Evolutionary conservation across 768 basidiomycete genomes (phyloP), one percentile per base, ranked within the genome.

Genomic region (Lentinula guzmanii): DNA sequence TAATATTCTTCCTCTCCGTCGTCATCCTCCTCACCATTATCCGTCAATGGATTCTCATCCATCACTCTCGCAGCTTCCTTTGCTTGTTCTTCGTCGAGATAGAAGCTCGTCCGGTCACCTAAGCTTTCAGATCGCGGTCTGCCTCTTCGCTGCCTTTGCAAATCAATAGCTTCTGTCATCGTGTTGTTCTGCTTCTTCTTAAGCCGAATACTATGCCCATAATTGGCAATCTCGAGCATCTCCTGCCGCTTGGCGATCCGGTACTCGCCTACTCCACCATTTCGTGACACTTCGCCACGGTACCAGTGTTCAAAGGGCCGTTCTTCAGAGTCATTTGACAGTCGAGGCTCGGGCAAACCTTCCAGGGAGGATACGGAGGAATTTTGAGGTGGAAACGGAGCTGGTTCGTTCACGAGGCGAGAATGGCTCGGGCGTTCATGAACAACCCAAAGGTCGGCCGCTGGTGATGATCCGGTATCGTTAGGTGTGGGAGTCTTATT

Each of bases 241-340:
- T 94, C 91, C 71, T 86, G 79, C 61, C 86, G 80, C 66, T 81
- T 79, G 2, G 84, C 91, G 2, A 93, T 85, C 21, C 87, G 81
- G 59, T 91, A 75, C 71, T 93, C 91, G 53, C 91, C 91, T 10
- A 93, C 90, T n/a, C 91, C 91, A 28, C 91, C 91, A 68, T 94
- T 94, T 52, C 91, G 81, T 11, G 91, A 86, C 4, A 91, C 83
- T 65, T 94, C 91, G 1, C 91, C 91, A 53, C 91, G 86, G 69
- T 94, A 94, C 91, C 91, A 93, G 67, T 94, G 91, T 67, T 93
- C 90, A 62, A 87, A 93, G 0, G 91, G 91, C 13, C 83, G 82
- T 69, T 93, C 91, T 63, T 91, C 90, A 5, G 90, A 91, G 24
- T 93, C 90, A 28, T 75, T 80, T 4, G 90, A 90, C 11, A 79